These are phyloP conservation scores for Parietaria judaica DNA, from an alignment of 306 rosid species.

Conservation along the genomic window DNA sequence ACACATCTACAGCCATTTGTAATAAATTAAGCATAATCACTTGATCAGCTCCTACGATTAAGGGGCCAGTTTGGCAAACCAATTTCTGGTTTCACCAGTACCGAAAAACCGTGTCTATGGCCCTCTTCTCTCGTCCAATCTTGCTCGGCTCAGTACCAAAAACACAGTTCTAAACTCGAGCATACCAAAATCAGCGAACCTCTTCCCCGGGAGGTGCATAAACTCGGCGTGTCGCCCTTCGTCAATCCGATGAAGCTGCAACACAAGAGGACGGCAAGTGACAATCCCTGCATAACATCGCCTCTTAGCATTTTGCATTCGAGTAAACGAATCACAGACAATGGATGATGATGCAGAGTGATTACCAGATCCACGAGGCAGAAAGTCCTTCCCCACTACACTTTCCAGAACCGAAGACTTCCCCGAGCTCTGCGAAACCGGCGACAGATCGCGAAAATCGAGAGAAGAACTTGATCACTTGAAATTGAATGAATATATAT, in stretches of 20 bases:
- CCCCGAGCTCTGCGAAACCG: slow-evolving; percentile 63
- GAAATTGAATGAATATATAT: too few species aligned
- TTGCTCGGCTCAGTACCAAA: too few species aligned
- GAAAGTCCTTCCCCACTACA: slow-evolving; percentile 74
- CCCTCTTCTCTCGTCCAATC: too few species aligned
- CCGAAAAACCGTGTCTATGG: too few species aligned
- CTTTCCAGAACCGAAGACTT: slow-evolving; percentile 95
- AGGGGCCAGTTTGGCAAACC: too few species aligned
- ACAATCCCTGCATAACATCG: slow-evolving; percentile 57
- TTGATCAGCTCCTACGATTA: too few species aligned
- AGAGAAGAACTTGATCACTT: not conserved
- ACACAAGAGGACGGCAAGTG: slow-evolving; percentile 83
- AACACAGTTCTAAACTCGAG: too few species aligned
- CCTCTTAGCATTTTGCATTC: not conserved
- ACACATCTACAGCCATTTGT: not conserved
- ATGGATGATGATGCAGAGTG: not conserved
- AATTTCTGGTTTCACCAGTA: too few species aligned
- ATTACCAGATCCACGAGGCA: slow-evolving; percentile 38
- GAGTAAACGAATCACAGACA: not conserved
- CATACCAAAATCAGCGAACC: slow-evolving; percentile 67
- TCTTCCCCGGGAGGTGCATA: slow-evolving; percentile 79
- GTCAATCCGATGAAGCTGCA: slow-evolving; percentile 80
- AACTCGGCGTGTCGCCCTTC: slow-evolving; percentile 75
- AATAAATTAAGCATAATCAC: not conserved
- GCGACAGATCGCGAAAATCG: not conserved